phyloP scores from a whole-genome alignment of 148 eudicot genomes.

The Cornus controversa region DNA sequence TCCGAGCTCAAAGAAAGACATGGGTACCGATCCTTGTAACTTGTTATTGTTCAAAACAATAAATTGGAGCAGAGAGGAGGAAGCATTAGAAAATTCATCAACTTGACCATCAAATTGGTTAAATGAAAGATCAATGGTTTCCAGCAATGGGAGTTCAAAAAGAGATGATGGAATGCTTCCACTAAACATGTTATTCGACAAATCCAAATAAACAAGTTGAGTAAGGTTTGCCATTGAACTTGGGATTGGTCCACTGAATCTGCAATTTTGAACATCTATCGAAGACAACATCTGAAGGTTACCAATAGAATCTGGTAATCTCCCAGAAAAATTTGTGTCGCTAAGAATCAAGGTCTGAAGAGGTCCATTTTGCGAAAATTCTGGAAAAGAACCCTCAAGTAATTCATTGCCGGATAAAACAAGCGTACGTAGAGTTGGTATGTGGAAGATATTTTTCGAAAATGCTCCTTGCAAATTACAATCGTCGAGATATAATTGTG shows the following conservation, averaged over 20 bases:
- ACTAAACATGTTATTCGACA: slow-evolving; percentile 1
- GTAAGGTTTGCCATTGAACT: slow-evolving; percentile 3
- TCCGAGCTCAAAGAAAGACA: slow-evolving; percentile 10
- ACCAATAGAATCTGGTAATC: slow-evolving; percentile 9
- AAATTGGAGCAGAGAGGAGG: slow-evolving; percentile 7
- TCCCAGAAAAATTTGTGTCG: not conserved
- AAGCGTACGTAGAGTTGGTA: slow-evolving; percentile 14
- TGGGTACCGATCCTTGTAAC: slow-evolving; percentile 25
- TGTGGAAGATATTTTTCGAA: slow-evolving; percentile 15
- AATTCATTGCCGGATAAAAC: not conserved
- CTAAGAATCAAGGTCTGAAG: slow-evolving; percentile 12
- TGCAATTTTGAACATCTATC: not conserved
- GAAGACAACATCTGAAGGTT: not conserved
- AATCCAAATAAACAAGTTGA: not conserved
- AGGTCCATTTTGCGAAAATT: slow-evolving; percentile 7
- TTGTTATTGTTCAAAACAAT: slow-evolving; percentile 23
- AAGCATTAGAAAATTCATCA: not conserved
- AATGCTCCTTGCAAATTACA: slow-evolving; percentile 9
- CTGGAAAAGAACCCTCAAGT: slow-evolving; percentile 20
- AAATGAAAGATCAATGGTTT: slow-evolving; percentile 23
- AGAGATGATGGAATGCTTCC: slow-evolving; percentile 21
- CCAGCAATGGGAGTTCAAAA: slow-evolving; percentile 8
- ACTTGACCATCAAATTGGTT: not conserved
- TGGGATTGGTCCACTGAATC: slow-evolving; percentile 5
- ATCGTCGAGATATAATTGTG: not conserved